A percentile compares a stretch with the other conserved stretches of the same genome.
Conservation (phyloP, 768 basidiomycete genomes). For the Candolleomyces aberdarensis region DNA sequence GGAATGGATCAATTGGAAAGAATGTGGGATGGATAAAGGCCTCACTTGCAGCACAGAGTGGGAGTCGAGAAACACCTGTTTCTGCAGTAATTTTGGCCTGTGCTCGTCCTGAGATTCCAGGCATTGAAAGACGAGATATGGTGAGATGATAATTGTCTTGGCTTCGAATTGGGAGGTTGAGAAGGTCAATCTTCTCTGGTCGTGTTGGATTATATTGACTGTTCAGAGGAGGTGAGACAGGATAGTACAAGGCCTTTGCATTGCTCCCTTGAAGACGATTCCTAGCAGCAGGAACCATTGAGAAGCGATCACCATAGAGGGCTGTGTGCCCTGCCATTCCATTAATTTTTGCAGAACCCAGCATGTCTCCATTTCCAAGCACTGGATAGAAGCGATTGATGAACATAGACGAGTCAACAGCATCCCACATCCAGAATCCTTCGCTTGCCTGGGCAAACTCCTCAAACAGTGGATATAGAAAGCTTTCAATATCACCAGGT, state of each 20-base stretch:
- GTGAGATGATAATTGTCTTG: neutral
- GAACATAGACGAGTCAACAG: slow-evolving; percentile 19
- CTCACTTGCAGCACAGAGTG: neutral
- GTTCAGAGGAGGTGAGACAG: slow-evolving; percentile 19
- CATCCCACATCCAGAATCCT: slow-evolving; percentile 32
- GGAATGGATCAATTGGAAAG: neutral
- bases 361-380: slow-evolving; percentile 26
- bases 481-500: slow-evolving; percentile 21
- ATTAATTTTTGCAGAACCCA: slow-evolving; percentile 28
- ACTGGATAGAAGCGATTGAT: slow-evolving; percentile 14
- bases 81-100: neutral
- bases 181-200: neutral
- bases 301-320: slow-evolving; percentile 26
- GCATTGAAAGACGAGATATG: neutral
- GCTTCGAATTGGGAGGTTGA: neutral
- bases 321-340: slow-evolving; percentile 24
- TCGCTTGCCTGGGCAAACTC: slow-evolving; percentile 24
- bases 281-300: slow-evolving; percentile 19
- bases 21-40: neutral
- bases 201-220: slow-evolving; percentile 21
- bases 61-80: neutral
- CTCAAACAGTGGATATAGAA: slow-evolving; percentile 22
- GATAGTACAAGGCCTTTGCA: slow-evolving; percentile 25
- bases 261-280: slow-evolving; percentile 14
- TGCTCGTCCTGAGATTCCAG: neutral